These are phyloP conservation scores for Boletus mariae DNA, from an alignment of 1,284 basidiomycete genomes.

Conservation along the genomic window DNA sequence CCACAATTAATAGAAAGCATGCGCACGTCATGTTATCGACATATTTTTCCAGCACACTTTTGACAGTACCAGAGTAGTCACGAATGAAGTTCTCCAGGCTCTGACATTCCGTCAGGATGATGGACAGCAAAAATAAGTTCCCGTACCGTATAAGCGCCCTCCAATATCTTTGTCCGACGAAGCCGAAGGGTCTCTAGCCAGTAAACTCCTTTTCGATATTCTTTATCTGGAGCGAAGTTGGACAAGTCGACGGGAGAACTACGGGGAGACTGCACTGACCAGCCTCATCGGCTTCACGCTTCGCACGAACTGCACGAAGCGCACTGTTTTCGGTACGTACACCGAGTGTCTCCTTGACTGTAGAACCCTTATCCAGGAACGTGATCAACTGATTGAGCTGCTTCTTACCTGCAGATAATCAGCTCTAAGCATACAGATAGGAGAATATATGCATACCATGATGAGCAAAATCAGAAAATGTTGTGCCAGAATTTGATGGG, in stretches of 20 bases:
- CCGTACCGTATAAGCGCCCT: slow-evolving; percentile 72
- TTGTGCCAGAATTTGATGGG: slow-evolving; percentile 63
- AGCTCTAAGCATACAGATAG: slow-evolving; percentile 2
- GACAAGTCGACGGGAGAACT: background rate
- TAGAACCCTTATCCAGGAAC: slow-evolving; percentile 67
- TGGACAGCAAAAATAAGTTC: slow-evolving; percentile 11
- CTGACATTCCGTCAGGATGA: slow-evolving; percentile 36
- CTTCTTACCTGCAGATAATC: slow-evolving; percentile 55
- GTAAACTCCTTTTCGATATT: slow-evolving; percentile 89
- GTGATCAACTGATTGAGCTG: slow-evolving; percentile 75
- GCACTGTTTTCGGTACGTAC: slow-evolving; percentile 60
- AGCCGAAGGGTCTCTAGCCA: slow-evolving; percentile 91
- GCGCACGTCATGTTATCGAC: slow-evolving; percentile 73
- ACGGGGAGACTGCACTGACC: slow-evolving; percentile 44
- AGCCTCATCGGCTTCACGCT: slow-evolving; percentile 89
- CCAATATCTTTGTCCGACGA: slow-evolving; percentile 76
- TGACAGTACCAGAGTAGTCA: slow-evolving; percentile 68
- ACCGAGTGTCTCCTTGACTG: slow-evolving; percentile 54
- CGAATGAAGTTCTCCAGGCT: slow-evolving; percentile 78
- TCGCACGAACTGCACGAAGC: slow-evolving; percentile 72
- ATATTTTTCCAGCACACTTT: slow-evolving; percentile 65
- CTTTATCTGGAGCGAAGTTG: slow-evolving; percentile 62
- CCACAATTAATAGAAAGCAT: background rate
- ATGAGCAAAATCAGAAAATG: slow-evolving; percentile 73
- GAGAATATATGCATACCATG: slow-evolving; percentile 47